A percentile compares a stretch with the other conserved stretches of the same genome.
Conservation (phyloP, 352 stramenopile genomes). For the Globisporangium heterothallicum region DNA sequence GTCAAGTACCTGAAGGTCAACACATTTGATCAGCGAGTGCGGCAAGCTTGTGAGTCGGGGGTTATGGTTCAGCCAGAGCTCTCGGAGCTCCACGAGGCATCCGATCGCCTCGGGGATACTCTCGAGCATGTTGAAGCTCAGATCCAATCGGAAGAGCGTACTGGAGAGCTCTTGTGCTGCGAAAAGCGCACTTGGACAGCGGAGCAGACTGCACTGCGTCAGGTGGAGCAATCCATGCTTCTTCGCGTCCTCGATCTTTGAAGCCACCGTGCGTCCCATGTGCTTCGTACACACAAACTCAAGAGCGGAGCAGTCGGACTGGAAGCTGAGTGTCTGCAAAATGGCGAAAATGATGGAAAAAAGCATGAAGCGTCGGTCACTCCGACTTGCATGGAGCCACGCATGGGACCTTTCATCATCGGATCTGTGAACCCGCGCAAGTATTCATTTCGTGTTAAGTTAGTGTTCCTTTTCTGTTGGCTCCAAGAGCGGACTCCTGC, state of each 20-base stretch:
- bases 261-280: slow-evolving; percentile 34
- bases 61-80: slow-evolving; percentile 87
- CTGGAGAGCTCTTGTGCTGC: slow-evolving; percentile 17
- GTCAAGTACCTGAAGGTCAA: slow-evolving; percentile 68
- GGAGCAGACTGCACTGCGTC: slow-evolving; percentile 34
- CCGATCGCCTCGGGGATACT: slow-evolving; percentile 52
- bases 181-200: slow-evolving; percentile 35
- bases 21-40: slow-evolving; percentile 48
- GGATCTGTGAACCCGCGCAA: too few relatives aligned
- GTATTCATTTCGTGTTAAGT: too few relatives aligned
- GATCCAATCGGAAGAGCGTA: slow-evolving; percentile 63
- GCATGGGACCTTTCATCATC: slow-evolving; percentile 2
- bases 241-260: slow-evolving; percentile 54
- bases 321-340: not conserved
- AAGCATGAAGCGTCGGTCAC: not conserved
- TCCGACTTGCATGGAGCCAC: not conserved
- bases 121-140: slow-evolving; percentile 75
- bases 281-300: not conserved
- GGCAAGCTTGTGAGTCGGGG: slow-evolving; percentile 51
- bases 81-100: slow-evolving; percentile 47
- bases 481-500: not conserved
- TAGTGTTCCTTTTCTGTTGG: too few relatives aligned
- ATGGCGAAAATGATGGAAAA: slow-evolving; percentile 7
- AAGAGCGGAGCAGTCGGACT: not conserved
- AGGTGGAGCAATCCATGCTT: slow-evolving; percentile 59